A percentile compares a stretch with the other conserved stretches of the same genome.
Conservation (phyloP, 768 basidiomycete species). For the Amyloporia xantha region DNA sequence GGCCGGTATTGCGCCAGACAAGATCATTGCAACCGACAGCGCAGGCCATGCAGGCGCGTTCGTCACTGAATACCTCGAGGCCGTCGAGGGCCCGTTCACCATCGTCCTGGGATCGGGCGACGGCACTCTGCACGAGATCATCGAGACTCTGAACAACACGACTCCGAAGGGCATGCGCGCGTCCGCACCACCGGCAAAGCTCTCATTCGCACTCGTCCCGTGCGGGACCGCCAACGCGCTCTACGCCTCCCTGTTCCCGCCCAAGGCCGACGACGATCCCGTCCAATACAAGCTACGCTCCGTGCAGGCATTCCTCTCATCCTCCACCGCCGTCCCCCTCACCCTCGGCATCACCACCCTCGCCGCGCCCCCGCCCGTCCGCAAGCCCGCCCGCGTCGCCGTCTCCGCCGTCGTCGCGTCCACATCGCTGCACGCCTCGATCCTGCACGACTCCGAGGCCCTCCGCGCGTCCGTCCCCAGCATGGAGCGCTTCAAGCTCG, state of each 20-base stretch:
- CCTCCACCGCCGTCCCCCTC: constrained; percentile 22
- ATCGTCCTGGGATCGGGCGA: constrained; percentile 78
- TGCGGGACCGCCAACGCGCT: constrained; percentile 93
- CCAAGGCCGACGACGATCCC: constrained; percentile 22
- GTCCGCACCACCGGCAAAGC: constrained; percentile 8
- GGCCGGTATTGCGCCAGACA: constrained; percentile 33
- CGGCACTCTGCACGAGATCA: constrained; percentile 86
- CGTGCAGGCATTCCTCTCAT: constrained; percentile 43
- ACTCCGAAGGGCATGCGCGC: constrained; percentile 3
- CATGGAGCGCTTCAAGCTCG: constrained; percentile 81
- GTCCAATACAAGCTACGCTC: constrained; percentile 47
- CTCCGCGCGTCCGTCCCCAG: constrained; percentile 66
- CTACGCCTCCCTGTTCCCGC: constrained; percentile 70
- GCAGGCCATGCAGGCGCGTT: constrained; percentile 49
- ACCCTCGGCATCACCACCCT: constrained; percentile 49
- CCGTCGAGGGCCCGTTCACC: constrained; percentile 28
- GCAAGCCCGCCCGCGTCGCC: constrained; percentile 16
- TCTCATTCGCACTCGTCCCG: constrained; percentile 54
- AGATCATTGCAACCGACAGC: constrained; percentile 41
- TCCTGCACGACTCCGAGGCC: constrained; percentile 75
- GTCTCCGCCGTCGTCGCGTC: constrained; percentile 82
- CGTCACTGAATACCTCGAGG: constrained; percentile 35
- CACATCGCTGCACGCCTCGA: constrained; percentile 77
- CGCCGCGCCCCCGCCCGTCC: constrained; percentile 23
- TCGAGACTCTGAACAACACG: constrained; percentile 44